Base-by-base conservation (phyloP, 768 basidiomycete genomes). In the Lactifluus echinatus region DNA sequence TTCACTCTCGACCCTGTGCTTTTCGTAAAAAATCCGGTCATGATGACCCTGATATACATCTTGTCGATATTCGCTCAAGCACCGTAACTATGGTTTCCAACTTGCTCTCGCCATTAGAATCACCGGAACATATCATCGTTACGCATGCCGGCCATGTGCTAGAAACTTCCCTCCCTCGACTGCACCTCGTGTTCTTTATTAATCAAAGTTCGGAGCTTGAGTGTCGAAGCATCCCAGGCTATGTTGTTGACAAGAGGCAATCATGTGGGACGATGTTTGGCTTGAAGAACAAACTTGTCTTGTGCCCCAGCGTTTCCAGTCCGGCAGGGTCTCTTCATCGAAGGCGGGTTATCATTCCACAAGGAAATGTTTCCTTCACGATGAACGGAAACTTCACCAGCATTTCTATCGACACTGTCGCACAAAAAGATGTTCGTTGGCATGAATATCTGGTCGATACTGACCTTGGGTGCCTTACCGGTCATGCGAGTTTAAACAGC, bases 121-220 rank as follows among this genome's bases (percentile, higher is more conserved):
- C 31, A 31, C 34, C 29, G 15, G 34, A 55, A 14, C 26, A 28
- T 24, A 21, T 46, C 11, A 24, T 36, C 5, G 14, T 55, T n/a
- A 47, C 33, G 6, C 11, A n/a, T 19, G 36, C 53, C 7, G 19
- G 11, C 4, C 31, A 17, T 0, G 17, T 1, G 23, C 8, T 37
- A 26, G 53, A 43, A 12, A 40, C 50, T 33, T 53, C 53, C 24
- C 63, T 80, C 8, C 75, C 73, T 21, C 74, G 76, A 29, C 74
- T 73, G 53, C 63, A 66, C 2, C 65, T 80, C 6, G 66, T 68
- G 0, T 80, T 80, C 56, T 71, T 69, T 39, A 28, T 77, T 24
- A 67, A 71, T 23, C 53, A 66, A 0, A 2, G 6, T n/a, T 36
- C n/a, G 4, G 46, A 68, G 24, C 61, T 79, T 10, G 31, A 31